These are phyloP conservation scores for Penicillium griseofulvum DNA, from an alignment of 2,329 filamentous ascomycete species.

Conservation along the genomic window DNA sequence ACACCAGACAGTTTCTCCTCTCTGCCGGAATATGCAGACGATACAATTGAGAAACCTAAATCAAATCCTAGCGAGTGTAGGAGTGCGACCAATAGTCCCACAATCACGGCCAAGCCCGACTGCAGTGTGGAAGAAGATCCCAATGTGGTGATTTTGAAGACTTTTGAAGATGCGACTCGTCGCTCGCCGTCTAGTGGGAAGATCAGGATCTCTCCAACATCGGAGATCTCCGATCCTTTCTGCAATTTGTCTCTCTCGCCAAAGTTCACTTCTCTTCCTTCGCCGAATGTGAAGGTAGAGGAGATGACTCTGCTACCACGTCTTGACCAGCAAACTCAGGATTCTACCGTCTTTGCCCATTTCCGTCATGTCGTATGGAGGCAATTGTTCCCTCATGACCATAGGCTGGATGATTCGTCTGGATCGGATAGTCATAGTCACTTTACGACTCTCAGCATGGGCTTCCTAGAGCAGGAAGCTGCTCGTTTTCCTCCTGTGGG, in stretches of 20 bases:
- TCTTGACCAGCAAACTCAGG: slow-evolving; percentile 27
- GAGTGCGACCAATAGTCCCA: slow-evolving; percentile 27
- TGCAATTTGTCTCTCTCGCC: slow-evolving; percentile 28
- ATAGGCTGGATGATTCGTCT: slow-evolving; percentile 19
- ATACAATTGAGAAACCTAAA: slow-evolving; percentile 28
- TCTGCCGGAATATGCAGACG: slow-evolving; percentile 51
- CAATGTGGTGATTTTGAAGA: slow-evolving; percentile 51
- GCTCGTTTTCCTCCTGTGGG: slow-evolving; percentile 52
- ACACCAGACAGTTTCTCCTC: slow-evolving; percentile 55
- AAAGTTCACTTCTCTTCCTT: slow-evolving; percentile 23
- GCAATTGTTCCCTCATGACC: slow-evolving; percentile 36
- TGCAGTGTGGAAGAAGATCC: slow-evolving; percentile 38
- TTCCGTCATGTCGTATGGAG: slow-evolving; percentile 44
- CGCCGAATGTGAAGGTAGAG: slow-evolving; percentile 25
- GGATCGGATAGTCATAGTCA: slow-evolving; percentile 16
- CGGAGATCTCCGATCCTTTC: slow-evolving; percentile 31
- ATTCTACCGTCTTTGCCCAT: slow-evolving; percentile 37
- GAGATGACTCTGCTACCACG: slow-evolving; percentile 16
- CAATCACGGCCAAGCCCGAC: slow-evolving; percentile 25
- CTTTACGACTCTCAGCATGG: slow-evolving; percentile 34
- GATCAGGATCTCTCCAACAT: slow-evolving; percentile 35
- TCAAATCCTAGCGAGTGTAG: slow-evolving; percentile 20
- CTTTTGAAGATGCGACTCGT: slow-evolving; percentile 49
- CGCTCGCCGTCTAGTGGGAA: slow-evolving; percentile 32
- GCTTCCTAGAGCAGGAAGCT: slow-evolving; percentile 50